Conservation (phyloP, 225 moss, liverwort and hornwort genomes). For the Sphagnum tenellum region DNA sequence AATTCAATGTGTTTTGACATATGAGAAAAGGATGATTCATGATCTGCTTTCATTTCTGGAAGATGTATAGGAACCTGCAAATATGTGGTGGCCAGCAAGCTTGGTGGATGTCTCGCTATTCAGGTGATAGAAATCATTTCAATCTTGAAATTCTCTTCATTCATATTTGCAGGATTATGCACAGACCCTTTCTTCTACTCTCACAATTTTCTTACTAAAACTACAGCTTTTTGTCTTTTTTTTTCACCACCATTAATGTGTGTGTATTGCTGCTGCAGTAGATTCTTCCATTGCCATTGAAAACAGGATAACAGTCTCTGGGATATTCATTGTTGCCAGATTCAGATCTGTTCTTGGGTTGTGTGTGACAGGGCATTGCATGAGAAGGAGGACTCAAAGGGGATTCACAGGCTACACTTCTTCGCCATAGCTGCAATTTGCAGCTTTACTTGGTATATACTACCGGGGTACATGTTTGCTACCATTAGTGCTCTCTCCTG, state of each 20-base stretch:
- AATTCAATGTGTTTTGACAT: too few relatives aligned
- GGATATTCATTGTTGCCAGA: too few relatives aligned
- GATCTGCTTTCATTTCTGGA: too few relatives aligned
- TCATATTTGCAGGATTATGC: slow-evolving; percentile 2
- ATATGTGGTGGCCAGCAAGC: slow-evolving; percentile 74
- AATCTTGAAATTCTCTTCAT: not conserved
- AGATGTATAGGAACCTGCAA: slow-evolving; percentile 37
- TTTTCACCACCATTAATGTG: not conserved
- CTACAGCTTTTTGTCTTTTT: not conserved
- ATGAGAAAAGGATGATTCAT: too few relatives aligned
- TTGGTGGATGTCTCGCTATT: slow-evolving; percentile 63
- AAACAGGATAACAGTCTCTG: not conserved
- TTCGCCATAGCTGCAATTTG: slow-evolving; percentile 15
- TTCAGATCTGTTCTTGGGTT: too few relatives aligned
- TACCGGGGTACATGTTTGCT: slow-evolving; percentile 26
- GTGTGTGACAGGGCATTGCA: slow-evolving; percentile 41
- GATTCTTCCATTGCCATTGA: not conserved
- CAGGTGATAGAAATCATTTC: slow-evolving; percentile 19
- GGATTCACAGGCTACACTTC: slow-evolving; percentile 25
- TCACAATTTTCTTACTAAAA: not conserved
- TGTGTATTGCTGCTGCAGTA: not conserved
- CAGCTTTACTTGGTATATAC: slow-evolving; percentile 30
- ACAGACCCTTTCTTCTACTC: not conserved
- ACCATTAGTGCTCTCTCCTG: slow-evolving; percentile 26
- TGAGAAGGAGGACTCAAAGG: slow-evolving; percentile 45